Evolutionary conservation across 2,329 filamentous ascomycete species (phyloP), one percentile per base, ranked within the genome.

Genomic region (Botrytis cinerea): DNA sequence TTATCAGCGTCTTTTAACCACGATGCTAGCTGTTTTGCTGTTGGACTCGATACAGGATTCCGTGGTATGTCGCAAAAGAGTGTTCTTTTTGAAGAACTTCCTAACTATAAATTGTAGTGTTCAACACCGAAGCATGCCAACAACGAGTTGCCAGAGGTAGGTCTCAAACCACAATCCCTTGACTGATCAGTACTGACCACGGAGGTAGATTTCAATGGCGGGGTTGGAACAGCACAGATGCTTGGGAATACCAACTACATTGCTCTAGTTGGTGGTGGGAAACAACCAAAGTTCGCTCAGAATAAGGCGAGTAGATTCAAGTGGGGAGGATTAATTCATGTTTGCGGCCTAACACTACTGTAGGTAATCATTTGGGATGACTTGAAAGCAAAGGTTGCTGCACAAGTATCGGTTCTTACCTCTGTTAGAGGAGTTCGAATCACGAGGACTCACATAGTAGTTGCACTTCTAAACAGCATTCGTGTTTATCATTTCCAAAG

Each of bases 301-400:
- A 97, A 95, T 83, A 97, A 97, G 86, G 93, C 91, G 78, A 61
- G 77, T 73, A 45, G 28, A 46, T 63, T 38, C 20, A n/a, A 10
- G 66, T 25, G 14, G 45, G n/a, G 22, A 20, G 32, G 12, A 18
- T 45, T 38, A 45, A 40, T 68, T 60, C 9, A 22, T 28, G 16
- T 60, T n/a, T 25, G 38, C 12, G 40, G 22, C 57, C 48, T 60
- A 59, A 46, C 32, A 38, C 5, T 22, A 12, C n/a, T 38, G 38
- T 73, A 91, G 89, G 87, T 95, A 67, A 90, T 97, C 76, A 93
- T 98, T 78, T 98, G 95, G 95, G 95, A 99, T 82, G 94, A 97
- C 79, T 87, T 89, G 75, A 93, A 92, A 77, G 90, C 92, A 75
- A 92, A 91, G 76, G 90, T 91, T 12, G 87, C 93, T 22, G 92